A percentile compares a stretch with the other conserved stretches of the same genome.
phyloP scores from a whole-genome alignment of 768 basidiomycete species.

The Lentinula aciculospora region DNA sequence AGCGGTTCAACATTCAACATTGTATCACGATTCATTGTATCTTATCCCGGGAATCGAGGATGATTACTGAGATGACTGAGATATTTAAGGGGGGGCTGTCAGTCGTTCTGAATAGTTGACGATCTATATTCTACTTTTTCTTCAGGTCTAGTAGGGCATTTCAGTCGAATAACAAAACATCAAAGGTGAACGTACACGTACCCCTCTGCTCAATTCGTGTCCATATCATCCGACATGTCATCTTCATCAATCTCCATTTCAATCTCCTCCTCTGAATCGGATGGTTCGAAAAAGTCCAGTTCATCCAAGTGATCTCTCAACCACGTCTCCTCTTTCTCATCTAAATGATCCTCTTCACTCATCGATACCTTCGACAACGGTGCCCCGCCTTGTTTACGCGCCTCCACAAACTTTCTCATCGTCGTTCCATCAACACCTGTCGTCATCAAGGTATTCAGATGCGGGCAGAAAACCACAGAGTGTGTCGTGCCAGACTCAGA shows the following conservation, averaged over 20 bases:
- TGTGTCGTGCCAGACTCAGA: constrained; percentile 10
- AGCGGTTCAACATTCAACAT: too few relatives aligned
- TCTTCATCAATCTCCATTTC: constrained; percentile 19
- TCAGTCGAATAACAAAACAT: too few relatives aligned
- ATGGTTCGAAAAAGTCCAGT: constrained; percentile 54
- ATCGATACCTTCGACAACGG: constrained; percentile 42
- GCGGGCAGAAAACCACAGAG: constrained; percentile 38
- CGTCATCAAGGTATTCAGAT: constrained; percentile 42
- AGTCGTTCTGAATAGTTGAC: too few relatives aligned
- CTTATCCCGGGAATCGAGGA: too few relatives aligned
- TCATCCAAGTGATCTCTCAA: constrained; percentile 41
- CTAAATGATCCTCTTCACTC: constrained; percentile 38
- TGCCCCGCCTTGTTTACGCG: constrained; percentile 32
- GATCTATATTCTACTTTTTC: too few relatives aligned
- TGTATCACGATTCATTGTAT: too few relatives aligned
- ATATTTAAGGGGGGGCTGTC: too few relatives aligned
- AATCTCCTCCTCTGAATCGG: constrained; percentile 42
- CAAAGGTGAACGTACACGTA: background rate
- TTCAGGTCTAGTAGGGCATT: too few relatives aligned
- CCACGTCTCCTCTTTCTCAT: constrained; percentile 41
- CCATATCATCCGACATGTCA: background rate
- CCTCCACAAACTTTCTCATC: constrained; percentile 40
- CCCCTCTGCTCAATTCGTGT: background rate
- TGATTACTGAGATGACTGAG: too few relatives aligned
- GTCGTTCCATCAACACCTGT: constrained; percentile 33